Evolutionary conservation across 345 rosid species (phyloP).

Genomic region (Ailanthus altissimus): DNA sequence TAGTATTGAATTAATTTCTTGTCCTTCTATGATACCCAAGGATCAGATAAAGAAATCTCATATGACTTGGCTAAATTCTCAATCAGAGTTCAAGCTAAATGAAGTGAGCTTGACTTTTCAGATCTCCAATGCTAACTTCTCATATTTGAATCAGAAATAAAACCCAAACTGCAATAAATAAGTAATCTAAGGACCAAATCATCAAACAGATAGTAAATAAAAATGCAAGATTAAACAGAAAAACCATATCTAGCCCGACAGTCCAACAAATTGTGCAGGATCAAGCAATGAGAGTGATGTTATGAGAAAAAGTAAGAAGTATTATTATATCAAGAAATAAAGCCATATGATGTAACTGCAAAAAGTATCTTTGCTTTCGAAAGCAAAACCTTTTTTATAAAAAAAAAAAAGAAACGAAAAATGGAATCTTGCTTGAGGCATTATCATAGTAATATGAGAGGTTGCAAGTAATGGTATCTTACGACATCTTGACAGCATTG

Average conservation of each 20-base stretch:
- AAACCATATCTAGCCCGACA: background rate
- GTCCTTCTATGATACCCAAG: background rate
- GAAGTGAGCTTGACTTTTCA: background rate
- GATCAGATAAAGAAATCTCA: background rate
- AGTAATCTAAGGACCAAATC: background rate
- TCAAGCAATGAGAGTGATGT: background rate
- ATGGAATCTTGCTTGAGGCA: background rate
- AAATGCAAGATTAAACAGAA: background rate
- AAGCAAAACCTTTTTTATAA: background rate
- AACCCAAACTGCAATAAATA: background rate
- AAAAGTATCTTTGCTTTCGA: background rate
- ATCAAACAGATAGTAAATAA: background rate
- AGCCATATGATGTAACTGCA: background rate
- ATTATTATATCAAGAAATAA: background rate
- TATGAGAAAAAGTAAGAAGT: background rate
- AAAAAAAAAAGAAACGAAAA: background rate
- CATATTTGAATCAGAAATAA: background rate
- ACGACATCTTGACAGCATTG: slow-evolving; percentile 62
- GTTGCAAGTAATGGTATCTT: slow-evolving; percentile 28
- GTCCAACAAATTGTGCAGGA: background rate
- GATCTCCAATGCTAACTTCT: background rate
- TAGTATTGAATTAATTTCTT: background rate
- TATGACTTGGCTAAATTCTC: background rate
- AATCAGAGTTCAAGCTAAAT: background rate
- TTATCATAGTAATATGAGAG: background rate